phyloP scores from a whole-genome alignment of 768 basidiomycete genomes.

The Rhodotorula sphaerocarpa region DNA sequence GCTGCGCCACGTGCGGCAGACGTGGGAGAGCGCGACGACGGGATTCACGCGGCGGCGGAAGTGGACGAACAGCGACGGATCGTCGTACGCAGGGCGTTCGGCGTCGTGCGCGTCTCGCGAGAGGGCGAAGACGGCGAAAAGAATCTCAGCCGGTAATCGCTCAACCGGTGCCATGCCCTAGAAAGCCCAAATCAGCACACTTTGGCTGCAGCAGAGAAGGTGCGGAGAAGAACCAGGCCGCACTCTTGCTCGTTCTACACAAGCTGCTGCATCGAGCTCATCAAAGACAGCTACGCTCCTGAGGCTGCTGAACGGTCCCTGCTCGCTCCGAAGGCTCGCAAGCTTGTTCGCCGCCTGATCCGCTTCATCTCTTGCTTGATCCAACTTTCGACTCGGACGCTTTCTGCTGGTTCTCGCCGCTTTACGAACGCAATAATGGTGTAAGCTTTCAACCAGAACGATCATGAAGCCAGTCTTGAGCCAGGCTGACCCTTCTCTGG shows the following conservation, averaged over 20 bases:
- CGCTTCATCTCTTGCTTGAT: no score
- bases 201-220: no score
- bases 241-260: no score
- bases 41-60: constrained; percentile 4
- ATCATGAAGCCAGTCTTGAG: background rate
- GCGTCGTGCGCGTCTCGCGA: background rate
- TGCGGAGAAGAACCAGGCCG: no score
- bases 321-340: no score
- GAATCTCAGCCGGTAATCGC: background rate
- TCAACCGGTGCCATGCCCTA: background rate
- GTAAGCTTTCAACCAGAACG: background rate
- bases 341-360: no score
- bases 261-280: no score
- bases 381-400: no score
- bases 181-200: no score
- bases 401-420: background rate
- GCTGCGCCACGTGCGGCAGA: background rate
- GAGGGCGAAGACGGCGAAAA: constrained; percentile 1
- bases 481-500: background rate
- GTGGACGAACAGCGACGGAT: background rate
- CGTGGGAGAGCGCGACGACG: background rate
- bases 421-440: background rate
- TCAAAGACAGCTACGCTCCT: no score
- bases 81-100: background rate
- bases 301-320: no score